Base-by-base conservation (phyloP, 108 stramenopile species). In the Cyclotella atomus region DNA sequence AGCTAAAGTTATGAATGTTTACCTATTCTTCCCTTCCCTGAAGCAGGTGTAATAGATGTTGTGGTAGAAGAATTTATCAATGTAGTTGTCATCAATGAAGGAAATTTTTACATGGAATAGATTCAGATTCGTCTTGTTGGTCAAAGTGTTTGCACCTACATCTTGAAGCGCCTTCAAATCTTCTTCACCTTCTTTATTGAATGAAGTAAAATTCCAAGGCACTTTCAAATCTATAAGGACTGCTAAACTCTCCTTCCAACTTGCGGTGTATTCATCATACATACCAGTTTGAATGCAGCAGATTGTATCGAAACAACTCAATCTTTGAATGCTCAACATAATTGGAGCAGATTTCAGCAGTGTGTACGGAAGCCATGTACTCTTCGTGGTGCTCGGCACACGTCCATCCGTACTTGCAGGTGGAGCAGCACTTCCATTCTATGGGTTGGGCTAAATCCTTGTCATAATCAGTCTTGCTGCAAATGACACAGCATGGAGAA, bases 211-310 rank as follows among this genome's bases (percentile, higher is more conserved):
- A 28, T 28, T 24, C 24, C 55, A 57, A 3, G 55, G 55, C 4
- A 57, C 55, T 14, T 57, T 27, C 55, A 57, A 57, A 7, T 10
- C 9, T 27, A 57, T 7, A 4, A 57, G 10, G 27, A 57, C 27
- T 32, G 5, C 17, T 28, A 57, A 28, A 17, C 55, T 57, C 55
- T 57, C 30, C 27, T 57, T 57, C 55, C 55, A 57, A 32, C 55
- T 57, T 17, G 24, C 55, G 9, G 55, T 57, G 55, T 57, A 57
- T 28, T 57, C 55, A 19, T 57, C 55, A 57, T 19, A 57, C 21
- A 57, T 57, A 2, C 55, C 55, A 57, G 55, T 57, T 57, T 57
- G 55, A 57, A 57, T 9, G 55, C 55, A 24, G 19, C 55, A 10
- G 55, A 32, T 57, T 57, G 55, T 57, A 57, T 17, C 30, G 21